Conservation (phyloP, 176 grass and related monocot species). For the Secale cereale region DNA sequence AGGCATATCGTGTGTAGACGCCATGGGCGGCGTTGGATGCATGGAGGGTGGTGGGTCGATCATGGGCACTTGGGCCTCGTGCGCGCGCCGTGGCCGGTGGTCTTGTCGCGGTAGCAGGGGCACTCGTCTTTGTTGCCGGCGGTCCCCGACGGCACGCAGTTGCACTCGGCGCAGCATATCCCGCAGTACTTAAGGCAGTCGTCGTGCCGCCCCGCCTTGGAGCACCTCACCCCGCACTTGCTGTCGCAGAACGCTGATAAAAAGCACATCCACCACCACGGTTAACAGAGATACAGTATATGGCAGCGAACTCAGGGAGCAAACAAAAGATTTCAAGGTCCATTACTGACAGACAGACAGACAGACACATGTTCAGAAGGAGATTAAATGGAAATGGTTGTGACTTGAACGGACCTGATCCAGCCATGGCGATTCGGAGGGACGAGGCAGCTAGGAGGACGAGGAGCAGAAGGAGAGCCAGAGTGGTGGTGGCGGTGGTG, state of each 20-base stretch:
- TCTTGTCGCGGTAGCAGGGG: conserved; percentile 96
- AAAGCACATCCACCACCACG: neutral
- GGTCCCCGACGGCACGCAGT: conserved; percentile 83
- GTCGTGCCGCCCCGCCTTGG: conserved; percentile 76
- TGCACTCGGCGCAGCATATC: conserved; percentile 74
- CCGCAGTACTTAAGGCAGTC: conserved; percentile 91
- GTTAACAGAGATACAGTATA: neutral
- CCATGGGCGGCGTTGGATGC: too few relatives aligned
- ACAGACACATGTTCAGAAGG: too few relatives aligned
- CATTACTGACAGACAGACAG: too few relatives aligned
- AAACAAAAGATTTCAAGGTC: neutral
- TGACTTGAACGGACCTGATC: conserved; percentile 39
- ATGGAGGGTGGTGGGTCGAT: neutral
- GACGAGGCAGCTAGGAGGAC: conserved; percentile 38
- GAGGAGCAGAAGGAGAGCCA: conserved; percentile 37
- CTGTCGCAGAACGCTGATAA: conserved; percentile 55
- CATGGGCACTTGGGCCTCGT: conserved; percentile 89
- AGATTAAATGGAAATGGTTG: neutral
- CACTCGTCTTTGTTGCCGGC: conserved; percentile 91
- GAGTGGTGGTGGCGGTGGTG: conserved; percentile 1
- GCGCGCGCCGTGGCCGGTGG: conserved; percentile 51
- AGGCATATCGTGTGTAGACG: too few relatives aligned
- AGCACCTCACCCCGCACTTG: conserved; percentile 84
- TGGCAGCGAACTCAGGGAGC: neutral
- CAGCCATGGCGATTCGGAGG: conserved; percentile 49